Evolutionary conservation across 192 early-diverging fungal genomes (phyloP).

Genomic region (Coemansia umbellata): DNA sequence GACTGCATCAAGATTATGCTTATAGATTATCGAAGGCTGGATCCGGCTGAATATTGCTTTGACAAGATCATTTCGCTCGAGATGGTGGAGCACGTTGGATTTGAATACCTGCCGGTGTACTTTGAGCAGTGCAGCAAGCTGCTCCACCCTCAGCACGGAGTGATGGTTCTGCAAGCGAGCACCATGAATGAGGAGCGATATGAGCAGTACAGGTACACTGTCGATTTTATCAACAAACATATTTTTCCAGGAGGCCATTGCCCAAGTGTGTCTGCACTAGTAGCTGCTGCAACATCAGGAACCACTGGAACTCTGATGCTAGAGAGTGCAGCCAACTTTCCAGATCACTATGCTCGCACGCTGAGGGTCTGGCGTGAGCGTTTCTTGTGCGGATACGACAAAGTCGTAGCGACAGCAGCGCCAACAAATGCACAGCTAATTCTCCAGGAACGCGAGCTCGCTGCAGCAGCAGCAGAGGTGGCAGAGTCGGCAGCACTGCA

Average conservation of each 20-base stretch:
- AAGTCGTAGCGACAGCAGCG: conserved; percentile 15
- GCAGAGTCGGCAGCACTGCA: not conserved
- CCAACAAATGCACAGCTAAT: conserved; percentile 25
- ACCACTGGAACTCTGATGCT: conserved; percentile 55
- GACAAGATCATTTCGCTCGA: conserved; percentile 69
- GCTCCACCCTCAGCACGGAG: conserved; percentile 54
- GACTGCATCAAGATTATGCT: conserved; percentile 59
- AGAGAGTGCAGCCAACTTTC: conserved; percentile 60
- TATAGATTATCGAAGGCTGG: conserved; percentile 64
- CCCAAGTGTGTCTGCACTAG: conserved; percentile 59
- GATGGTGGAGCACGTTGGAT: conserved; percentile 75
- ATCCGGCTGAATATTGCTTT: conserved; percentile 55
- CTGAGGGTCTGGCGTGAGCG: conserved; percentile 64
- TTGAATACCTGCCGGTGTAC: conserved; percentile 60
- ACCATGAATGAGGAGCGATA: conserved; percentile 69
- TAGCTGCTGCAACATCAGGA: conserved; percentile 53
- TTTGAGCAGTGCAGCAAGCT: conserved; percentile 58
- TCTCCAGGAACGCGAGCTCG: conserved; percentile 45
- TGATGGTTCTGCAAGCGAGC: conserved; percentile 62
- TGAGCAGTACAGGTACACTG: conserved; percentile 51
- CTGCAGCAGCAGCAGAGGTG: not conserved
- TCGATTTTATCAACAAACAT: conserved; percentile 72
- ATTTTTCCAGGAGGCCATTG: conserved; percentile 75
- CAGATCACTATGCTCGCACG: conserved; percentile 66
- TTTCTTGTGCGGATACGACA: conserved; percentile 58